These are phyloP conservation scores for Fusarium liriodendri DNA, from an alignment of 2,329 filamentous ascomycete genomes.

Conservation along the genomic window DNA sequence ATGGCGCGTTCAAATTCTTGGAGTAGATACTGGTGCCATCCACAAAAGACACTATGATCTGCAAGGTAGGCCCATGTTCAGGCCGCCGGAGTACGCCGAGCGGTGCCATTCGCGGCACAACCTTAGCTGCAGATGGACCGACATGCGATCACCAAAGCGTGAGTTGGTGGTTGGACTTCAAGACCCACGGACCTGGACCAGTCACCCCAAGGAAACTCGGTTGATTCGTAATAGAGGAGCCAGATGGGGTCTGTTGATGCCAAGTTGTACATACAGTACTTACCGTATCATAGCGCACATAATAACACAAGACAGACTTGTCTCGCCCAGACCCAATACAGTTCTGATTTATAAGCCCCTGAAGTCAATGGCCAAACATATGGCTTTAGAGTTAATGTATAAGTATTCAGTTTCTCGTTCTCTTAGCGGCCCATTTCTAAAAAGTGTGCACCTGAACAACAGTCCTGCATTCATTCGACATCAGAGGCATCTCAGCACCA, in stretches of 20 bases:
- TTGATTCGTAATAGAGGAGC: neutral
- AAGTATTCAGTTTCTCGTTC: neutral
- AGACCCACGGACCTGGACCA: neutral
- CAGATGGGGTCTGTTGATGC: neutral
- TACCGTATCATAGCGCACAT: neutral
- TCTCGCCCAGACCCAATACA: neutral
- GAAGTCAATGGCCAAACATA: neutral
- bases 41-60: neutral
- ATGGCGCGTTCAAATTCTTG: neutral
- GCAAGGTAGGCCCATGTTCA: neutral
- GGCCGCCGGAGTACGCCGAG: neutral
- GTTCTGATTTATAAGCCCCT: neutral
- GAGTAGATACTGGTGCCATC: neutral
- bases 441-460: neutral
- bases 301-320: neutral
- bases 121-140: neutral
- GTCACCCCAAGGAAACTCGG: neutral
- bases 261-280: neutral
- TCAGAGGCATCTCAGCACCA: neutral
- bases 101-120: neutral
- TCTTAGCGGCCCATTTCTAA: neutral
- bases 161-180: neutral
- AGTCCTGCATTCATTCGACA: neutral
- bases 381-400: neutral
- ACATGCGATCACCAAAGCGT: neutral